phyloP scores from a whole-genome alignment of 768 basidiomycete species.

The Phanerochaete carnosa region DNA sequence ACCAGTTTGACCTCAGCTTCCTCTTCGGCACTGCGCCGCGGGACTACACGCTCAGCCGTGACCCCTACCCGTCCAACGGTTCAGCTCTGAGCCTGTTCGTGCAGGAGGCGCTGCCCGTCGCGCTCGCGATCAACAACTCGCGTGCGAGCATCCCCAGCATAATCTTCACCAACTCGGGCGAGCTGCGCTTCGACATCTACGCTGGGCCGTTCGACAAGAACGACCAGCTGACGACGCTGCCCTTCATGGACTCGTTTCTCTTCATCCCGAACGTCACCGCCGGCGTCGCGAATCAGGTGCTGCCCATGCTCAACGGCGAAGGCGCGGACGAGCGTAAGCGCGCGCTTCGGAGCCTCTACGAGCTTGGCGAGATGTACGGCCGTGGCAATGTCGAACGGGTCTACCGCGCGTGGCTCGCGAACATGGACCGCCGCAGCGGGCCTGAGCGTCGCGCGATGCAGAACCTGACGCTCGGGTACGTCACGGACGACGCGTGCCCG shows the following conservation, averaged over 20 bases:
- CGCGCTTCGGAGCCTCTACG: conserved; percentile 32
- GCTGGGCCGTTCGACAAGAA: conserved; percentile 73
- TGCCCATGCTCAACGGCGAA: conserved; percentile 48
- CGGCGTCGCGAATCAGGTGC: conserved; percentile 47
- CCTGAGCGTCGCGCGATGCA: conserved; percentile 38
- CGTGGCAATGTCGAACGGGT: conserved; percentile 48
- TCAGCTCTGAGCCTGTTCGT: conserved; percentile 61
- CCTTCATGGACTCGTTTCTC: conserved; percentile 63
- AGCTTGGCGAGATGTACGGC: conserved; percentile 37
- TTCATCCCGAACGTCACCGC: conserved; percentile 56
- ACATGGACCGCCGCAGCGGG: conserved; percentile 43
- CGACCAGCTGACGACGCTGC: conserved; percentile 73
- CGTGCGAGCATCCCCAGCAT: conserved; percentile 58
- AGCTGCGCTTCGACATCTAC: conserved; percentile 64
- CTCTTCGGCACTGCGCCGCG: conserved; percentile 72
- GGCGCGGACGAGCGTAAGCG: conserved; percentile 37
- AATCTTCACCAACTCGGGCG: conserved; percentile 63
- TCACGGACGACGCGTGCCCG: conserved; percentile 68
- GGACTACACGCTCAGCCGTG: conserved; percentile 62
- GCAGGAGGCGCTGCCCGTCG: conserved; percentile 50
- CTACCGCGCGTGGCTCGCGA: conserved; percentile 55
- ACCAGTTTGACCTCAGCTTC: conserved; percentile 58
- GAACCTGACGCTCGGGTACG: conserved; percentile 69
- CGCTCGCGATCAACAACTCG: conserved; percentile 60
- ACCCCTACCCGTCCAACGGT: conserved; percentile 56